These are phyloP conservation scores for Aspergillus transmontanensis DNA, from an alignment of 2,329 filamentous ascomycete genomes.

Conservation along the genomic window DNA sequence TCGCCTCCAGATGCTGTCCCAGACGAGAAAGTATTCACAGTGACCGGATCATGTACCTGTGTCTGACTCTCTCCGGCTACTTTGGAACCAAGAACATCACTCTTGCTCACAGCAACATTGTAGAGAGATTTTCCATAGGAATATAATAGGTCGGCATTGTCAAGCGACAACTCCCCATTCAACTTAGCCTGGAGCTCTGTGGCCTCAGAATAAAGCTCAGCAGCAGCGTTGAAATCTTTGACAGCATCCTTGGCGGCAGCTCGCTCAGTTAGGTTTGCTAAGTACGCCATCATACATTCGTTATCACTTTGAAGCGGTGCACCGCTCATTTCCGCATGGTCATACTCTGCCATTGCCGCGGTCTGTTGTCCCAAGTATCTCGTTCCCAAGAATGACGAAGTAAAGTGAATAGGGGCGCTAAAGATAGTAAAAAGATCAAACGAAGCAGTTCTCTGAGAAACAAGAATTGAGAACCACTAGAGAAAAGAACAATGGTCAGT, in stretches of 20 bases:
- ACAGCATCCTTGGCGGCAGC: constrained; percentile 84
- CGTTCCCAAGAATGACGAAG: not conserved
- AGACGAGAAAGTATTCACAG: constrained; percentile 40
- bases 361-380: not conserved
- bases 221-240: constrained; percentile 83
- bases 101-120: constrained; percentile 90
- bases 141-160: constrained; percentile 93
- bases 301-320: constrained; percentile 18
- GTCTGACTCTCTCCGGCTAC: constrained; percentile 62
- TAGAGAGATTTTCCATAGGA: constrained; percentile 92
- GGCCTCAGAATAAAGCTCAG: constrained; percentile 85
- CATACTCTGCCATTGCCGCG: constrained; percentile 30
- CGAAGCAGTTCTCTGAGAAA: not conserved
- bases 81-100: constrained; percentile 86
- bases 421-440: not conserved
- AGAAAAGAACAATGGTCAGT: not conserved
- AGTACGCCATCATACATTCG: constrained; percentile 59
- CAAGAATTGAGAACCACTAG: not conserved
- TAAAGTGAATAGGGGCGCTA: not conserved
- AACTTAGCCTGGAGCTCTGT: constrained; percentile 87
- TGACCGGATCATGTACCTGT: constrained; percentile 53
- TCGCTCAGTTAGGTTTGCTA: constrained; percentile 77
- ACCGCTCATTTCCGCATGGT: constrained; percentile 16
- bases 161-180: constrained; percentile 86
- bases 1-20: constrained; percentile 19